These are phyloP conservation scores for Eleusine coracana DNA, from an alignment of 176 grass and related monocot species.

Conservation along the genomic window DNA sequence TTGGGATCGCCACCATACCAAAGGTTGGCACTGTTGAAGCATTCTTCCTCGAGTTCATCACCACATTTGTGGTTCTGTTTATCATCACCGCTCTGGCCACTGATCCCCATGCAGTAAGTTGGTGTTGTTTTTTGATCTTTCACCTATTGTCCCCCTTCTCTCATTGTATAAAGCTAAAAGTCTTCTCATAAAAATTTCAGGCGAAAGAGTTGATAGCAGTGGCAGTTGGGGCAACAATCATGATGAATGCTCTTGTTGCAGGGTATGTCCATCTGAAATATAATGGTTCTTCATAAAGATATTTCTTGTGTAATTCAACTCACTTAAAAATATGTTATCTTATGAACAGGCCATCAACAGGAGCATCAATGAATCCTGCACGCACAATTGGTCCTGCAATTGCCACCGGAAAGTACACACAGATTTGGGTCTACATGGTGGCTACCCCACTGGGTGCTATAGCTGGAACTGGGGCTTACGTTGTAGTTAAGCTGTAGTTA, in stretches of 20 bases:
- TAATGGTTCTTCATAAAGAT: background rate
- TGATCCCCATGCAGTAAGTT: conserved; percentile 53
- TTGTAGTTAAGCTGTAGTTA: conserved; percentile 35
- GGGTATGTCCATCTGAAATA: conserved; percentile 33
- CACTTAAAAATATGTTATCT: background rate
- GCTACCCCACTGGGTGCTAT: conserved; percentile 36
- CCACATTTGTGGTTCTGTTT: conserved; percentile 67
- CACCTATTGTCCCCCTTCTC: background rate
- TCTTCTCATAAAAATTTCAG: conserved; percentile 26
- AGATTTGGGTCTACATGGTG: conserved; percentile 53
- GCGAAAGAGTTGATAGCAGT: conserved; percentile 57
- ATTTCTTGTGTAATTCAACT: background rate
- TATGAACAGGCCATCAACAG: conserved; percentile 45
- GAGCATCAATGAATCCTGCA: conserved; percentile 58
- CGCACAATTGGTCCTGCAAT: conserved; percentile 47
- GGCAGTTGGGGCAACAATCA: conserved; percentile 51
- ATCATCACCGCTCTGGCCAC: conserved; percentile 64
- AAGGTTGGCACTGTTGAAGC: conserved; percentile 47
- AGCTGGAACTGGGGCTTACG: conserved; percentile 41
- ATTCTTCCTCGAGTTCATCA: conserved; percentile 77
- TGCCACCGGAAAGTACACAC: conserved; percentile 33
- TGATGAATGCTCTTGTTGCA: conserved; percentile 58
- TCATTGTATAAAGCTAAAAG: background rate
- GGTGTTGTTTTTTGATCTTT: background rate
- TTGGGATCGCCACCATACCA: conserved; percentile 54